A percentile compares a stretch with the other conserved stretches of the same genome.
phyloP scores from a whole-genome alignment of 495 filamentous ascomycete genomes.

The Penicillium soppii region DNA sequence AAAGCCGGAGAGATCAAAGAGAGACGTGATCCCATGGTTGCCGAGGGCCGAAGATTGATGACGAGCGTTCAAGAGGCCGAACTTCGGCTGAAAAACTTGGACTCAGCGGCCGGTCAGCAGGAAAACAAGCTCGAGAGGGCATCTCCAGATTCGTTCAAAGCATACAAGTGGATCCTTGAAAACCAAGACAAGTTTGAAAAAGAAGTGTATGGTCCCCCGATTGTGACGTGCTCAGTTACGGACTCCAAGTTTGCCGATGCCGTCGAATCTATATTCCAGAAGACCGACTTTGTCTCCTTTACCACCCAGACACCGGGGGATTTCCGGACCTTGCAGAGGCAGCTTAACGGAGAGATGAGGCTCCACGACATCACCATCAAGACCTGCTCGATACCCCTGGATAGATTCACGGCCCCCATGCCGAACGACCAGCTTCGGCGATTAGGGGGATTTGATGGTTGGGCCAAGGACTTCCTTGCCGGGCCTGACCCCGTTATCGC shows the following conservation, averaged over 20 bases:
- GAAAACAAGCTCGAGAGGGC: slow-evolving; percentile 56
- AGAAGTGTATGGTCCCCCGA: slow-evolving; percentile 80
- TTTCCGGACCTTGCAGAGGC: slow-evolving; percentile 61
- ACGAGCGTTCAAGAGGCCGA: slow-evolving; percentile 42
- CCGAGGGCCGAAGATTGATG: slow-evolving; percentile 26
- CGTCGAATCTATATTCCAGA: slow-evolving; percentile 69
- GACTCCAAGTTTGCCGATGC: slow-evolving; percentile 70
- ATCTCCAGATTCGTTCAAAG: slow-evolving; percentile 61
- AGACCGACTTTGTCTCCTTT: slow-evolving; percentile 66
- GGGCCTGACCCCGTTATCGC: slow-evolving; percentile 84
- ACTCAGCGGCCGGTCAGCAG: slow-evolving; percentile 77
- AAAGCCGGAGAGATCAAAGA: slow-evolving; percentile 33
- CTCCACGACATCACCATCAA: slow-evolving; percentile 68
- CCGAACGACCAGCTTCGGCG: slow-evolving; percentile 50
- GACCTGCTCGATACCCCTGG: slow-evolving; percentile 46
- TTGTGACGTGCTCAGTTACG: slow-evolving; percentile 78
- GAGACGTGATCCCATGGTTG: slow-evolving; percentile 19
- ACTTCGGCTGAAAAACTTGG: slow-evolving; percentile 55
- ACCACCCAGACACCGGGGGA: slow-evolving; percentile 73
- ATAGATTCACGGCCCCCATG: slow-evolving; percentile 53
- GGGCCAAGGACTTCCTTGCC: slow-evolving; percentile 70
- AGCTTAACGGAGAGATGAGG: slow-evolving; percentile 45
- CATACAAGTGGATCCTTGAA: slow-evolving; percentile 77
- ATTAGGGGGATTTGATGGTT: slow-evolving; percentile 77
- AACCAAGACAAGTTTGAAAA: slow-evolving; percentile 73